Base-by-base conservation (phyloP, 306 rosid species). In the Bauhinia variegata region DNA sequence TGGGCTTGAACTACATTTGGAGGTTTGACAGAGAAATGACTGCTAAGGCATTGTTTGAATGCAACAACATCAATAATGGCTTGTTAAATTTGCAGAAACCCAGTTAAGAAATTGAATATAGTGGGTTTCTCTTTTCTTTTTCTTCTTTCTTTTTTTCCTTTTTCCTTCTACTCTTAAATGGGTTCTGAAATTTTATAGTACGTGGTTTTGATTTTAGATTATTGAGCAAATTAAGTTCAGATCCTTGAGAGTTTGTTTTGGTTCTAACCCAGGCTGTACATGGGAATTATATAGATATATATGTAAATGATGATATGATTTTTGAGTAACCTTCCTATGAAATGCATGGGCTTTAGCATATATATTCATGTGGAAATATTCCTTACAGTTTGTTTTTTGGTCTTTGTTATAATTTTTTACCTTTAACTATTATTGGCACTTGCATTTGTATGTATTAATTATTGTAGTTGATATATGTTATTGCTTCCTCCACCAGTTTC, bases 11-110 rank as follows among this genome's bases (percentile, higher is more conserved):
- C 70, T 95, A 95, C 62, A 83, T 90, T 73, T 95, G 99, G 97
- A 88, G 95, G 75, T 95, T 95, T 69, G 99, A 95, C 81, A 90
- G 99, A 70, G 99, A 90, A 81, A 88, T 90, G 95, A 90, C 95
- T 6, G 96, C 97, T 5, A 95, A 88, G 74, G 96, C 99, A 8
- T 77, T 95, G 82, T 90, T 95, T 76, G 83, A 86, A 57, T 80
- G 88, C 55, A 64, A 58, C 72, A 83, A 80, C 31, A 75, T 88
- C 71, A 78, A 78, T 36, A 36, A 71, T 57, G 83, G 86, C 44
- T 64, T 79, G 76, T 60, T 74, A 15, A 83, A 79, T 69, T 52
- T 73, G 83, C 79, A 77, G 60, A 73, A 84, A 55, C 64, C 67
- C 46, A 63, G 63, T 28, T 82, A 63, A 70, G 50, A 37, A 11